phyloP scores from a whole-genome alignment of 805 yeast species.

The Suhomyces canberraensis region DNA sequence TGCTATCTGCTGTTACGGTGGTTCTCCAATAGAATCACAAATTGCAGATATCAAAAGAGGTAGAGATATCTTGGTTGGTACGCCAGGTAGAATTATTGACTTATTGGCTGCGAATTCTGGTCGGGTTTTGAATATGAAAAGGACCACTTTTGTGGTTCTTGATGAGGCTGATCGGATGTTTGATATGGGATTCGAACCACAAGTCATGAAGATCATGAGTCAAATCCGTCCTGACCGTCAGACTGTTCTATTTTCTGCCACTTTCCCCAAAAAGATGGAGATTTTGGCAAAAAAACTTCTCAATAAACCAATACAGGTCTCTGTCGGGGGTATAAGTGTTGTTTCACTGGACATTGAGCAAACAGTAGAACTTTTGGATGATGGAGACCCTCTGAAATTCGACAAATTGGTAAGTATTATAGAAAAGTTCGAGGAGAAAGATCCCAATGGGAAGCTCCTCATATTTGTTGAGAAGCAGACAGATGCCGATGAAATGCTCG shows the following conservation, averaged over 20 bases:
- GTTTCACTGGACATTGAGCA: conserved; percentile 83
- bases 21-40: conserved; percentile 77
- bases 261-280: conserved; percentile 82
- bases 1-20: conserved; percentile 87
- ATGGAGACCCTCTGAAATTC: conserved; percentile 45
- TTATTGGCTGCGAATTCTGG: conserved; percentile 81
- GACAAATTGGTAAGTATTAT: conserved; percentile 50
- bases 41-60: conserved; percentile 77
- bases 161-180: conserved; percentile 98
- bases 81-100: conserved; percentile 95
- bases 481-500: conserved; percentile 70
- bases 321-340: conserved; percentile 74
- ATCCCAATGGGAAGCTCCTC: conserved; percentile 50
- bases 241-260: conserved; percentile 89
- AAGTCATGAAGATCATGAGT: conserved; percentile 73
- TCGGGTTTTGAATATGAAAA: conserved; percentile 59
- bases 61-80: conserved; percentile 79
- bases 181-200: conserved; percentile 97
- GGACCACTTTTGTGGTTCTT: conserved; percentile 78
- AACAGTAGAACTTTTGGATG: conserved; percentile 54
- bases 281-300: conserved; percentile 65
- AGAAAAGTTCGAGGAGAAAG: conserved; percentile 38
- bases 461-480: conserved; percentile 88
- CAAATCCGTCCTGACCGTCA: conserved; percentile 84
- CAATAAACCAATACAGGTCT: conserved; percentile 64